These are phyloP conservation scores for Yamadazyma songkhlaensis DNA, from an alignment of 1,139 yeast genomes.

Conservation along the genomic window DNA sequence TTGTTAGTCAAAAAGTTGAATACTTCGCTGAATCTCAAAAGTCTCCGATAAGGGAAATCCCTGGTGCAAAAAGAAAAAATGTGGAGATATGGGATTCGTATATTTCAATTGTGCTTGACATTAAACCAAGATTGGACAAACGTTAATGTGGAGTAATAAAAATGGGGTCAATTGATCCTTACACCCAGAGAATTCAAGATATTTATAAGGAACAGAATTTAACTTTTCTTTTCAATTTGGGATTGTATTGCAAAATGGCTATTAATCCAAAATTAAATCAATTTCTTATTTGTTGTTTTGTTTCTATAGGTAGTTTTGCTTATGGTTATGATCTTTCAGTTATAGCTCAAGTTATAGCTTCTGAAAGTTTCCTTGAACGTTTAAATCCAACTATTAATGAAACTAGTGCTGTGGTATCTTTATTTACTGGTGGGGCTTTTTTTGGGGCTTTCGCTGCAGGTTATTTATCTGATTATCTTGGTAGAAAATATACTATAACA, in stretches of 20 bases:
- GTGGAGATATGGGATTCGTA: too few species aligned
- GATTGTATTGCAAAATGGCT: slow-evolving; percentile 10
- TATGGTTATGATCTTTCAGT: slow-evolving; percentile 25
- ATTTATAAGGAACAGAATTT: neutral
- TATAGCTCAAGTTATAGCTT: slow-evolving; percentile 24
- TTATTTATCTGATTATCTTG: slow-evolving; percentile 16
- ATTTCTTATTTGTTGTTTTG: slow-evolving; percentile 25
- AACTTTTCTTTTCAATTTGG: neutral
- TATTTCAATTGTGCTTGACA: too few species aligned
- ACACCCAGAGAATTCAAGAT: too few species aligned
- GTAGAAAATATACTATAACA: slow-evolving; percentile 19
- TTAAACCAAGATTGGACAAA: too few species aligned
- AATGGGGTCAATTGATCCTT: too few species aligned
- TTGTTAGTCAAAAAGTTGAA: too few species aligned
- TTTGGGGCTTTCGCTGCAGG: slow-evolving; percentile 23
- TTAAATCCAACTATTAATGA: slow-evolving; percentile 20
- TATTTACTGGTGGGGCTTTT: slow-evolving; percentile 28
- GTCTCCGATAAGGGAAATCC: too few species aligned
- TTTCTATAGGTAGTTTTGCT: slow-evolving; percentile 24
- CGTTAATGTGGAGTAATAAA: too few species aligned
- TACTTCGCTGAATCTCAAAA: too few species aligned
- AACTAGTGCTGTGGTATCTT: slow-evolving; percentile 23
- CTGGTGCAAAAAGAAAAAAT: too few species aligned
- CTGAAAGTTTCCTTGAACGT: slow-evolving; percentile 16
- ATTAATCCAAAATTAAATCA: slow-evolving; percentile 21